These are phyloP conservation scores for Lactarius deliciosus DNA, from an alignment of 768 basidiomycete genomes.

Conservation along the genomic window DNA sequence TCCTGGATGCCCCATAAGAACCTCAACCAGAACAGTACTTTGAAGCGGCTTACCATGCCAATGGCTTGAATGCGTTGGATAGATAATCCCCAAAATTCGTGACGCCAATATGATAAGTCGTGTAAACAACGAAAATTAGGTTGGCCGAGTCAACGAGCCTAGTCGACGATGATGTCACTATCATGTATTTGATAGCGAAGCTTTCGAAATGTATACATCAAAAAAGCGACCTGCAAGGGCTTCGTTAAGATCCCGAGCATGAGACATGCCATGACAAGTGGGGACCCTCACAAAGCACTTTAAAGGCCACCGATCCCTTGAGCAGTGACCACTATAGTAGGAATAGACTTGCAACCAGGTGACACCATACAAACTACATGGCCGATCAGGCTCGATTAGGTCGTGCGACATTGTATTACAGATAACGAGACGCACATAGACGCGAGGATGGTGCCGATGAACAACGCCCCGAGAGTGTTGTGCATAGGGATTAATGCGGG, in stretches of 20 bases:
- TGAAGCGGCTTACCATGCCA: background rate
- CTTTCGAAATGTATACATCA: background rate
- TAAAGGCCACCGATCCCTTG: background rate
- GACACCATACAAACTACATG: background rate
- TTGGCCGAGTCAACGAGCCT: background rate
- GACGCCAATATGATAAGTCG: background rate
- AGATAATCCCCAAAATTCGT: no score
- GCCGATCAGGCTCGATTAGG: background rate
- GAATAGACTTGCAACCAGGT: background rate
- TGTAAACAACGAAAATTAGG: background rate
- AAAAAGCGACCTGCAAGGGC: background rate
- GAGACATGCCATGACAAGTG: no score
- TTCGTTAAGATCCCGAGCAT: background rate
- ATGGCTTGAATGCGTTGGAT: no score
- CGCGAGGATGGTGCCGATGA: background rate
- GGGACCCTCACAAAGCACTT: no score
- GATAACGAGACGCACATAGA: background rate
- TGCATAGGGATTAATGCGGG: background rate
- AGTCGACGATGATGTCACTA: background rate
- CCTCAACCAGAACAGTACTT: background rate
- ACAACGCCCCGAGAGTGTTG: background rate
- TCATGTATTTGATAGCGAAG: background rate
- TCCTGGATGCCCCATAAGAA: background rate
- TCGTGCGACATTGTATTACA: background rate
- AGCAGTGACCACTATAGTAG: background rate